Evolutionary conservation across 371 early-diverging fungal species (phyloP), one percentile per base, ranked within the genome.

Genomic region (Mortierella polycephala): DNA sequence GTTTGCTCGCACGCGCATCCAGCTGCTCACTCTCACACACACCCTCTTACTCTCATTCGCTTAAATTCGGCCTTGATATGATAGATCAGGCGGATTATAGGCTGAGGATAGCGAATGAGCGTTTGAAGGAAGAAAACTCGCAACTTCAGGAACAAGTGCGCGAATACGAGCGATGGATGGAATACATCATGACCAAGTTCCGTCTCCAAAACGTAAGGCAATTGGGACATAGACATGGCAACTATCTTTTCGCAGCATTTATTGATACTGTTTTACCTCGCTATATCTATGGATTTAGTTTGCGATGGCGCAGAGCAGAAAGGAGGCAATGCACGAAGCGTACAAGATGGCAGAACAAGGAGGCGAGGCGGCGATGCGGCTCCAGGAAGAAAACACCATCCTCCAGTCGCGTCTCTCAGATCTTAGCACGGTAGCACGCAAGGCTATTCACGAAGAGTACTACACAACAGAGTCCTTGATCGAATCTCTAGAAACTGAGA

Each of bases 151-250:
- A 77, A 16, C 79, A 77, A 18, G 45, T 77, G 10, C 69, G 63
- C 10, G 79, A 77, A 21, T 77, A 77, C 18, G 79, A 77, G 30
- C 68, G 73, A 3, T 77, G 79, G 69, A 71, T 77, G 64, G 79
- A 69, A 18, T 77, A 64, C 18, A 77, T 77, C 62, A 77, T 77
- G 79, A 42, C 69, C 21, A 77, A 77, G 45, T 77, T 77, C 16
- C 68, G 79, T 7, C 79, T 77, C 6, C 79, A 77, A 44, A 77
- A 72, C 46, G 79, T 77, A 69, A 41, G 71, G 20, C 5, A 0
- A 5, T 1, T 41, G n/a, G n/a, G n/a, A 23, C 18, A 21, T 47
- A 16, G 39, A 60, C 44, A 7, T n/a, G 7, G 7, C 50, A 50
- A 20, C 5, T 8, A 50, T 50, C 50, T 50, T 45, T n/a, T 7